Conservation (phyloP, 306 rosid species). For the Acacia crassicarpa region DNA sequence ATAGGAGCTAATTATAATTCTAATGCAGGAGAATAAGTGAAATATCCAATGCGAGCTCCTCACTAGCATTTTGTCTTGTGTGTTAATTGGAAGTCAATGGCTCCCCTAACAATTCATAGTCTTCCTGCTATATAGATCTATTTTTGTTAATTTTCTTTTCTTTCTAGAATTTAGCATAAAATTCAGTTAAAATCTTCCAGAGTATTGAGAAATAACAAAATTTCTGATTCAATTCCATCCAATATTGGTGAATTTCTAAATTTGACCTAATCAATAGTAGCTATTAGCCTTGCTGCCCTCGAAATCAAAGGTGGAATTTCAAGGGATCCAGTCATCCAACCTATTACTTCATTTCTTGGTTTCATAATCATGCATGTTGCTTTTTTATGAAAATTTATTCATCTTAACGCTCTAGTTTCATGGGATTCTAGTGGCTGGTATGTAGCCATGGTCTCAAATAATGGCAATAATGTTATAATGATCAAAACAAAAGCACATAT, state of each 20-base stretch:
- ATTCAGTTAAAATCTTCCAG: slow-evolving; percentile 45
- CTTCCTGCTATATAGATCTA: slow-evolving; percentile 2
- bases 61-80: slow-evolving; percentile 64
- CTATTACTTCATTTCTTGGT: not conserved
- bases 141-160: not conserved
- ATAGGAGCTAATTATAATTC: slow-evolving; percentile 30
- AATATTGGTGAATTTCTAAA: slow-evolving; percentile 51
- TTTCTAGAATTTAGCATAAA: slow-evolving; percentile 11
- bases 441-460: not conserved
- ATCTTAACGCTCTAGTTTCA: not conserved
- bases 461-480: not conserved
- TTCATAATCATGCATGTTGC: not conserved
- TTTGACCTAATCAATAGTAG: slow-evolving; percentile 21
- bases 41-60: slow-evolving; percentile 66
- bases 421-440: not conserved
- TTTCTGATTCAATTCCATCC: slow-evolving; percentile 69
- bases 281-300: not conserved
- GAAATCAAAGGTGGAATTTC: not conserved
- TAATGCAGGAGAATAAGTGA: slow-evolving; percentile 59
- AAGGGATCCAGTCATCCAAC: not conserved
- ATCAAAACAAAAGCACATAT: not conserved
- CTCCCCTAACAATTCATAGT: slow-evolving; percentile 5
- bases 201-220: slow-evolving; percentile 65
- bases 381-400: not conserved
- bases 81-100: slow-evolving; percentile 29